Base-by-base conservation (phyloP, 2,329 filamentous ascomycete species). In the Orbilia brochopaga region DNA sequence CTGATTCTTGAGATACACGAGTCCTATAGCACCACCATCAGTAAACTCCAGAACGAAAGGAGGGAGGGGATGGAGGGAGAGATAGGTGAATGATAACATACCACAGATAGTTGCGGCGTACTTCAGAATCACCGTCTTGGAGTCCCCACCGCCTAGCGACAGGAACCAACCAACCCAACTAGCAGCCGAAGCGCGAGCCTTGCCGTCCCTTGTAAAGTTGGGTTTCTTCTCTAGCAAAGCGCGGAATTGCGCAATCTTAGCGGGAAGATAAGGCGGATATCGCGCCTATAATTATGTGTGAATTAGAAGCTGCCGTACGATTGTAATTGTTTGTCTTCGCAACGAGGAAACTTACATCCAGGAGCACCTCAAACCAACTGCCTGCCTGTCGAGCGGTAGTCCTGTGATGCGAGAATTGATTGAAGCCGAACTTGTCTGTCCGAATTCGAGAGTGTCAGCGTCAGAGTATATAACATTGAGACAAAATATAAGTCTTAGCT, bases 191-290 rank as follows among this genome's bases (percentile, higher is more conserved):
- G 53, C 42, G 19, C 60, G 56, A 0, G 82, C 80, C 35, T 81
- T 81, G 74, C 87, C 86, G 64, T 84, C 79, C 75, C 87, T 85
- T 78, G 88, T 85, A 77, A 89, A 89, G 78, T 86, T 82, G 73
- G 86, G 85, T 77, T 81, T 83, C 74, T 77, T 66, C 19, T 76
- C 75, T 55, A 81, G 81, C 74, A 85, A 78, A 48, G 79, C 78
- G 54, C 81, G 76, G 65, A 86, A 80, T 73, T 84, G 79, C 15
- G 77, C 75, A 78, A 78, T 37, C 80, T 79, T 74, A 5, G 59
- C 44, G 35, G 70, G 65, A 13, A 67, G 53, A 79, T 87, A 88
- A 1, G 87, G 87, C 80, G 87, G 85, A 80, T 89, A 89, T 72
- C 90, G 85, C 58, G 90, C 82, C 67, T 85, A 83, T 75, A 5